phyloP scores from a whole-genome alignment of 2,329 filamentous ascomycete genomes.

The Hawksworthiomyces lignivorus region DNA sequence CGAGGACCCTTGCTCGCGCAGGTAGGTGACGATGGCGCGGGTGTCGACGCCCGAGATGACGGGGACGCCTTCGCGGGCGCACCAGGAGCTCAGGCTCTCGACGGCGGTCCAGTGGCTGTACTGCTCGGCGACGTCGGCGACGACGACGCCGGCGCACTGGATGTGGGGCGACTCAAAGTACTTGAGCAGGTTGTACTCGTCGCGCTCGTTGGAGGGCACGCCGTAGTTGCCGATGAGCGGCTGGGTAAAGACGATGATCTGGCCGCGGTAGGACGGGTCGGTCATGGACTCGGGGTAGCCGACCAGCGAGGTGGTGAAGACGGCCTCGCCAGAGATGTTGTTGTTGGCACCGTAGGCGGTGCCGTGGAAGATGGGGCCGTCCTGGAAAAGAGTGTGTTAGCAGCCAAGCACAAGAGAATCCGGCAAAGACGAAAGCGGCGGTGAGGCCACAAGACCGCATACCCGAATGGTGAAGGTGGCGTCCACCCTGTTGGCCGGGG shows the following conservation, averaged over 20 bases:
- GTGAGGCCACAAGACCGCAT: slow-evolving; percentile 33
- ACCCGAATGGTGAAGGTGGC: slow-evolving; percentile 94
- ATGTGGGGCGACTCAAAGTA: slow-evolving; percentile 99
- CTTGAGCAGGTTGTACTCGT: slow-evolving; percentile 84
- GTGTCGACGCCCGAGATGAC: slow-evolving; percentile 97
- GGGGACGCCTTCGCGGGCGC: slow-evolving; percentile 88
- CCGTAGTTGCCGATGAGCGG: slow-evolving; percentile 98
- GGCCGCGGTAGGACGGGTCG: slow-evolving; percentile 80
- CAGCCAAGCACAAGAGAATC: background rate
- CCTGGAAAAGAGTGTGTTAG: slow-evolving; percentile 42
- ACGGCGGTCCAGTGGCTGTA: slow-evolving; percentile 99
- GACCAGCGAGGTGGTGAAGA: slow-evolving; percentile 96
- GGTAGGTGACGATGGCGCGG: slow-evolving; percentile 87
- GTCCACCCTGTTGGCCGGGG: slow-evolving; percentile 58
- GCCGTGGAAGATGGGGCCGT: slow-evolving; percentile 92
- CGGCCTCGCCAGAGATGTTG: slow-evolving; percentile 95
- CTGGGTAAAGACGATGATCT: slow-evolving; percentile 97
- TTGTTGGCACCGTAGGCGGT: slow-evolving; percentile 94
- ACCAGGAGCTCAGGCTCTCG: slow-evolving; percentile 89
- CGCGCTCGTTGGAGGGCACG: slow-evolving; percentile 77
- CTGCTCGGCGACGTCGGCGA: slow-evolving; percentile 84
- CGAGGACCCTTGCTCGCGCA: slow-evolving; percentile 94
- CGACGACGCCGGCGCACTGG: slow-evolving; percentile 91
- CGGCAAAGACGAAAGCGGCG: background rate
- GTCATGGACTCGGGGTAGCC: slow-evolving; percentile 96